Percentiles rank a stretch among this genome's conserved stretches.
phyloP scores from a whole-genome alignment of 495 filamentous ascomycete genomes.

The Penicillium chermesinum region DNA sequence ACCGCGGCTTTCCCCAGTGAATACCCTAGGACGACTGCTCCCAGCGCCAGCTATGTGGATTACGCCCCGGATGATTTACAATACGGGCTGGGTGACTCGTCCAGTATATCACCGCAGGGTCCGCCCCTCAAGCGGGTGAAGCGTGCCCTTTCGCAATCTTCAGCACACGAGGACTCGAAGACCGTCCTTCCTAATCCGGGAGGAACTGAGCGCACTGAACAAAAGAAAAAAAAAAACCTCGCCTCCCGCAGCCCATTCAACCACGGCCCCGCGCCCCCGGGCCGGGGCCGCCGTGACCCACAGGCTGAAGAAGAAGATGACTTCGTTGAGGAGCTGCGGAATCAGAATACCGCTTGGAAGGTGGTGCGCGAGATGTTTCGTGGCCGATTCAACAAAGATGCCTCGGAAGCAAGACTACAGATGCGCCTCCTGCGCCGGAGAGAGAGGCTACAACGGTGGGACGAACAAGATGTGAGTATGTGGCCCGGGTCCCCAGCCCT shows the following conservation, averaged over 20 bases:
- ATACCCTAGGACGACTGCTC: conserved; percentile 23
- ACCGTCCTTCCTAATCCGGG: conserved; percentile 39
- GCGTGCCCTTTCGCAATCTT: conserved; percentile 15
- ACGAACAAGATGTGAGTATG: conserved; percentile 60
- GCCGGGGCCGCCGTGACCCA: conserved; percentile 40
- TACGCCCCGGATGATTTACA: conserved; percentile 17
- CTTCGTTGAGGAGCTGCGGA: conserved; percentile 61
- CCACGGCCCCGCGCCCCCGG: conserved; percentile 36
- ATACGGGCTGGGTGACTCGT: conserved; percentile 20
- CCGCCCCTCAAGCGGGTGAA: conserved; percentile 26
- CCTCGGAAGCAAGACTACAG: conserved; percentile 64
- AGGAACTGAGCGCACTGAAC: conserved; percentile 33
- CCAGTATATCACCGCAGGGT: conserved; percentile 22
- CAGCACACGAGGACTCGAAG: conserved; percentile 27
- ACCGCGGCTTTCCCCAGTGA: conserved; percentile 32
- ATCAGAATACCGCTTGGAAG: conserved; percentile 66
- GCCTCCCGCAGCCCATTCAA: conserved; percentile 16
- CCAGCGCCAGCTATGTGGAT: conserved; percentile 21
- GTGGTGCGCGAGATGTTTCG: conserved; percentile 60
- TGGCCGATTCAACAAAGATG: conserved; percentile 57
- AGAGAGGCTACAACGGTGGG: conserved; percentile 57
- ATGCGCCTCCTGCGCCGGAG: conserved; percentile 67
- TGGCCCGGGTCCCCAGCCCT: conserved; percentile 11
- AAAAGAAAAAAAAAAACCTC: conserved; percentile 28
- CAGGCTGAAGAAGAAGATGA: conserved; percentile 61